Conservation (phyloP, 2,329 filamentous ascomycete genomes). For the Thelonectria discophora region DNA sequence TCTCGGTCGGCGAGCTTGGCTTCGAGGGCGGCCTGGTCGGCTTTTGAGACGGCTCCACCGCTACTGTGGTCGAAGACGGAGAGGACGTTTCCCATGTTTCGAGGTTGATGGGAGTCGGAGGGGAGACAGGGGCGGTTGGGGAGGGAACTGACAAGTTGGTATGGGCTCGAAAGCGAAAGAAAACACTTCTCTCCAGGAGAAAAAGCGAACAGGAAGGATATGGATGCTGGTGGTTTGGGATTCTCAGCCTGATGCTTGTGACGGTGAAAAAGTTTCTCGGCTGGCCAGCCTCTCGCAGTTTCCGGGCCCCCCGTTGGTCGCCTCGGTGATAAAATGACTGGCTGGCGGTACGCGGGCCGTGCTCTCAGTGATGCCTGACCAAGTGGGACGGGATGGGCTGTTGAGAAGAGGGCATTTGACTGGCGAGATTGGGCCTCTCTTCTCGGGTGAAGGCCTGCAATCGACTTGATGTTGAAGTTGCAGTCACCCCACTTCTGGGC, state of each 20-base stretch:
- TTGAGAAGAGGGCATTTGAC: slow-evolving; percentile 1
- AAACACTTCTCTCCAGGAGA: slow-evolving; percentile 4
- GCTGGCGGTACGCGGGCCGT: slow-evolving; percentile 32
- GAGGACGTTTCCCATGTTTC: slow-evolving; percentile 53
- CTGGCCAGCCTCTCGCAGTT: slow-evolving; percentile 25
- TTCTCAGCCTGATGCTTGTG: neutral
- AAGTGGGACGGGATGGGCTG: slow-evolving; percentile 28
- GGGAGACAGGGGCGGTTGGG: slow-evolving; percentile 8
- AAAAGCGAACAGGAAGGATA: slow-evolving; percentile 6
- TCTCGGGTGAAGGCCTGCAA: neutral
- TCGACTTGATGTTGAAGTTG: neutral
- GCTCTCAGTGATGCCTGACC: slow-evolving; percentile 24
- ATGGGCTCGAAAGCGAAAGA: neutral
- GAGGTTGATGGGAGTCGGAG: slow-evolving; percentile 9
- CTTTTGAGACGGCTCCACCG: slow-evolving; percentile 47
- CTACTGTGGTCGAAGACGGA: slow-evolving; percentile 48
- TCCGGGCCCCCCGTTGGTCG: slow-evolving; percentile 26
- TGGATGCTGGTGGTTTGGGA: neutral
- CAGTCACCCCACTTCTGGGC: slow-evolving; percentile 4
- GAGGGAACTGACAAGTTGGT: slow-evolving; percentile 10
- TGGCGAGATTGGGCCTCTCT: neutral
- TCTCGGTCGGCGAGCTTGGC: slow-evolving; percentile 52
- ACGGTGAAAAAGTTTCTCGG: slow-evolving; percentile 29
- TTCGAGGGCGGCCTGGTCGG: slow-evolving; percentile 42
- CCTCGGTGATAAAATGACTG: slow-evolving; percentile 44